These are phyloP conservation scores for Paramecium bursaria DNA, from an alignment of 73 alveolate species.

Conservation along the genomic window DNA sequence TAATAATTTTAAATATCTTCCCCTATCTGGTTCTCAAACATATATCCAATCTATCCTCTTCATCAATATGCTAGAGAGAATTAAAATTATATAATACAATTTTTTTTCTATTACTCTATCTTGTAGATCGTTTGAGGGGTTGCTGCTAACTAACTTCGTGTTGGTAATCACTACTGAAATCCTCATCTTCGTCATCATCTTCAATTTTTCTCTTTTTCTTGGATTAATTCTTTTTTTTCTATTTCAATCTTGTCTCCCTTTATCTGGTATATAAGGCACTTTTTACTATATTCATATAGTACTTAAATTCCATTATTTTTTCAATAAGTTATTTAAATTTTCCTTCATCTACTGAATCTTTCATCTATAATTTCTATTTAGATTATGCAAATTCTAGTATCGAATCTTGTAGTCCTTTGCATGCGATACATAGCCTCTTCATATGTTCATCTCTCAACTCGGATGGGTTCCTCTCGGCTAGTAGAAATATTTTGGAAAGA, in stretches of 20 bases:
- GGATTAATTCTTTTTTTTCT: slow-evolving; percentile 8
- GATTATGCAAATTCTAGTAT: slow-evolving; percentile 66
- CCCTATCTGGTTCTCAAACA: slow-evolving; percentile 47
- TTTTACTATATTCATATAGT: neutral
- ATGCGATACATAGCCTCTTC: slow-evolving; percentile 64
- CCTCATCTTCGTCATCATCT: slow-evolving; percentile 57
- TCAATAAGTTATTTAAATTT: slow-evolving; percentile 61
- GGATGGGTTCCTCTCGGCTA: slow-evolving; percentile 64
- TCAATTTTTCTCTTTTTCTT: slow-evolving; percentile 28
- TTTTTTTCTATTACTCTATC: slow-evolving; percentile 38
- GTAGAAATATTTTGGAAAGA: slow-evolving; percentile 64
- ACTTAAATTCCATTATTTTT: slow-evolving; percentile 69
- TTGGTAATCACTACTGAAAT: slow-evolving; percentile 22
- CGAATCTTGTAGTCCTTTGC: slow-evolving; percentile 69
- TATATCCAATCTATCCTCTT: slow-evolving; percentile 14
- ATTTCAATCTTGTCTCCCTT: slow-evolving; percentile 46
- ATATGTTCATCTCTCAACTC: slow-evolving; percentile 69
- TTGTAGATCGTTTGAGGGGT: slow-evolving; percentile 41
- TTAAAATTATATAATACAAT: too few species aligned
- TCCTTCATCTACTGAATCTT: slow-evolving; percentile 57
- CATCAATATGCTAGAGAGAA: too few species aligned
- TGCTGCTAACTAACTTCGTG: slow-evolving; percentile 16
- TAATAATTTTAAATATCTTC: slow-evolving; percentile 18
- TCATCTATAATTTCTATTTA: slow-evolving; percentile 31
- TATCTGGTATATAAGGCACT: slow-evolving; percentile 45